A percentile compares a stretch with the other conserved stretches of the same genome.
These are phyloP conservation scores for Talaromyces sp. DNA, from an alignment of 2,329 filamentous ascomycete species.

Conservation along the genomic window DNA sequence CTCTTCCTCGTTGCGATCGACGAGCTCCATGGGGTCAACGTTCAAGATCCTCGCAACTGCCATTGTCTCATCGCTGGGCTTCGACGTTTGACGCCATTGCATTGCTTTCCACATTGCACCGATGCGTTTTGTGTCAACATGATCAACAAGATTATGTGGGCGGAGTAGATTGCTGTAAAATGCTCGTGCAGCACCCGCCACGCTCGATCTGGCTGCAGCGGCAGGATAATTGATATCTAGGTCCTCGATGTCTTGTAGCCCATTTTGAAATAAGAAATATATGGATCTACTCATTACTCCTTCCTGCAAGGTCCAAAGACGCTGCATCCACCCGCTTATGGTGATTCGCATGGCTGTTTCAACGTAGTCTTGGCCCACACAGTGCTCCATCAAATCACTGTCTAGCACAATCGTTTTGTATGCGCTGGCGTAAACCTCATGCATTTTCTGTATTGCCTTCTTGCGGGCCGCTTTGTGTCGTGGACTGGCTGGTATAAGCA, in stretches of 20 bases:
- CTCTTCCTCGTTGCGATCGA: not conserved
- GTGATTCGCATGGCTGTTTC: slow-evolving; percentile 3
- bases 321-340: not conserved
- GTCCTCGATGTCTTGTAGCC: not conserved
- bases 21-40: not conserved
- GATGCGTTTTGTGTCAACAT: not conserved
- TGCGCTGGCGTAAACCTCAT: no score
- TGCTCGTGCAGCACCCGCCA: not conserved
- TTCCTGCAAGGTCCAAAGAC: not conserved
- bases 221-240: no score
- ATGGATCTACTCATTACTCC: slow-evolving; percentile 1
- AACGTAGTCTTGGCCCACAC: not conserved
- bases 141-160: not conserved
- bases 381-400: no score
- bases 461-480: no score
- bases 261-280: not conserved
- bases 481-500: no score
- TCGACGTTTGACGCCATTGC: not conserved
- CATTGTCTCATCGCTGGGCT: not conserved
- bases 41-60: not conserved
- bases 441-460: no score
- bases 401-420: no score
- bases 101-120: not conserved
- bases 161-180: not conserved
- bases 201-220: not conserved